A percentile compares a stretch with the other conserved stretches of the same genome.
phyloP scores from a whole-genome alignment of 192 early-diverging fungal genomes.

The Allomyces macrogynus region DNA sequence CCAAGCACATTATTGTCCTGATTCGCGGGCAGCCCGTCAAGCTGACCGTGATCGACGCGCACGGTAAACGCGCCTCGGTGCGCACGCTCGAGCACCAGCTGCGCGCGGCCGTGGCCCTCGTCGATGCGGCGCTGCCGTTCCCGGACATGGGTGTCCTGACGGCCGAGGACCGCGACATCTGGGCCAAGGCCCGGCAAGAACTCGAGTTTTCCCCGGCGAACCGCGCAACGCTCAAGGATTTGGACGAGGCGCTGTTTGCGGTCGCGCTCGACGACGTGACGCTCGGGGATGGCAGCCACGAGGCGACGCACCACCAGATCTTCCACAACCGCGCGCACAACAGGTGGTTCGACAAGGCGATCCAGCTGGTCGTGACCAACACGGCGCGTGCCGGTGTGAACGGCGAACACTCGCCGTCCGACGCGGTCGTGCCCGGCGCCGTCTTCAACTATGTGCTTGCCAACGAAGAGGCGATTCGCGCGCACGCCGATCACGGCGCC shows the following conservation, averaged over 20 bases:
- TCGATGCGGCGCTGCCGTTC: constrained; percentile 22
- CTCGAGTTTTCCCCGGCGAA: constrained; percentile 27
- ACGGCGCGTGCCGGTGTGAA: constrained; percentile 79
- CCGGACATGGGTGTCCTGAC: constrained; percentile 62
- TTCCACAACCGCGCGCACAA: constrained; percentile 69
- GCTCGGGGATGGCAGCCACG: constrained; percentile 26
- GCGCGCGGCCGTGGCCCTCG: constrained; percentile 18
- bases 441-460: constrained; percentile 47
- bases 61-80: constrained; percentile 40
- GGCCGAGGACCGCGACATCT: constrained; percentile 70
- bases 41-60: constrained; percentile 48
- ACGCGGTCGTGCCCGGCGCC: constrained; percentile 72
- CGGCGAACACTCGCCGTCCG: constrained; percentile 87
- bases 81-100: constrained; percentile 24
- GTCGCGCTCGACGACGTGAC: constrained; percentile 68
- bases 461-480: constrained; percentile 20
- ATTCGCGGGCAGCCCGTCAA: constrained; percentile 64
- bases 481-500: neutral
- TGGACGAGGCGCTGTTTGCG: constrained; percentile 64
- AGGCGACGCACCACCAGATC: constrained; percentile 45
- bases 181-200: constrained; percentile 37
- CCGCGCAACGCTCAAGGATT: constrained; percentile 29
- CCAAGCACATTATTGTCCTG: constrained; percentile 67
- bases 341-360: constrained; percentile 93
- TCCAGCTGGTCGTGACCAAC: constrained; percentile 65